Evolutionary conservation across 768 basidiomycete genomes (phyloP), one percentile per base, ranked within the genome.

Genomic region (Galerina sulciceps): DNA sequence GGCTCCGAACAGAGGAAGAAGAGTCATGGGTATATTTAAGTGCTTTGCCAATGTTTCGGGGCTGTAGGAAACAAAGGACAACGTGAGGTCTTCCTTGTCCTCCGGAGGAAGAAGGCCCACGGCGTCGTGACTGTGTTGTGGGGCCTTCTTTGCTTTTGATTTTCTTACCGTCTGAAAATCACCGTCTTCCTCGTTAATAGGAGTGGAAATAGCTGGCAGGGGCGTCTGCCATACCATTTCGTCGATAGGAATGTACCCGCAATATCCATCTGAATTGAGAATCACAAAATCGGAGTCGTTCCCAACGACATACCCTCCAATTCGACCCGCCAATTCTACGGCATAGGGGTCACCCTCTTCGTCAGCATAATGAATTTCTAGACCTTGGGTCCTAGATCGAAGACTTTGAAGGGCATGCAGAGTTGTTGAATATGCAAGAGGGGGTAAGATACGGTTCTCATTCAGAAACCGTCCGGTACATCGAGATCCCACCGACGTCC

Each of bases 261-360:
- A 77, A 70, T 94, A 93, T 10, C 85, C 89, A 35, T 88, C 89
- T 11, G 86, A 77, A 65, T 91, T 91, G 52, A 93, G 74, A 53
- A 94, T 80, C 48, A 90, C 85, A 61, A 90, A 94, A 70, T 94
- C 93, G 2, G 91, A 94, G 75, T 94, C 93, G 59, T 80, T 86
- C 20, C 88, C 90, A 0, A 86, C 79, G 45, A 94, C 90, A 63
- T 88, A 94, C 35, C 84, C 93, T 9, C 82, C 79, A 10, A 93
- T 72, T 47, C 83, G 80, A 13, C 85, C 91, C 10, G 93, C 93
- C 8, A 94, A 79, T 64, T 91, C 91, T 6, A 94, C 91, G n/a
- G 89, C 86, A 64, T 85, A 92, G 2, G 90, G 89, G 70, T 93
- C 92, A 10, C 85, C 90, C 70, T 94, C 92, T 71, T 87, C 87